Base-by-base conservation (phyloP, 192 early-diverging fungal genomes). In the Gigaspora rosea region DNA sequence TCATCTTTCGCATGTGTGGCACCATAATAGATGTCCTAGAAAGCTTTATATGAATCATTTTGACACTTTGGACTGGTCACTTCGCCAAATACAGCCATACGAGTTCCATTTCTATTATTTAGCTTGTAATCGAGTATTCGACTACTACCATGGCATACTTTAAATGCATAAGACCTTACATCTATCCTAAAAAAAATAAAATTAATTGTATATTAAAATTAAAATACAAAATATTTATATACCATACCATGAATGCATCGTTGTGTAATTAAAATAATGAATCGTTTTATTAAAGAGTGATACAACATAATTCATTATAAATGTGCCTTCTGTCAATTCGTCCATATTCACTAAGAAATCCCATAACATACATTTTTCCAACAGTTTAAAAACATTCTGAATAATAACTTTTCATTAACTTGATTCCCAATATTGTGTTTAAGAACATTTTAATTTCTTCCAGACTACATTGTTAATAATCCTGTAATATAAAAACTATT, bases 101-200 rank as follows among this genome's bases (percentile, higher is more conserved):
- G 68, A 70, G 68, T 70, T 70, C 68, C 68, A 70, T n/a, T 70
- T 70, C 4, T 70, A 70, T 70, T 70, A 70, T 70, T 70, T 70
- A 52, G 68, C 48, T 70, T 70, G 68, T 70, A 70, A 70, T 70
- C 68, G 48, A 27, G 48, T 70, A 50, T n/a, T 70, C 50, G 48
- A 70, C 68, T 52, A 72, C 22, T 32, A 72, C 70, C 52, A 35
- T 22, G 27, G 20, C 56, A 41, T 35, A 72, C 15, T 72, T 72
- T 57, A 72, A 52, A 72, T 72, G 52, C 70, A 56, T 72, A 56
- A 72, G 70, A 56, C 22, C 27, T 56, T 72, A 72, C 33, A 72
- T 56, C 22, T 56, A 72, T 72, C 52, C 70, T 72, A 72, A 48
- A 68, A 68, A 65, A 65, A 65, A 65, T 65, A 68, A 68, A 68